phyloP scores from a whole-genome alignment of 2,329 filamentous ascomycete genomes.

The Grosmannia serpens region DNA sequence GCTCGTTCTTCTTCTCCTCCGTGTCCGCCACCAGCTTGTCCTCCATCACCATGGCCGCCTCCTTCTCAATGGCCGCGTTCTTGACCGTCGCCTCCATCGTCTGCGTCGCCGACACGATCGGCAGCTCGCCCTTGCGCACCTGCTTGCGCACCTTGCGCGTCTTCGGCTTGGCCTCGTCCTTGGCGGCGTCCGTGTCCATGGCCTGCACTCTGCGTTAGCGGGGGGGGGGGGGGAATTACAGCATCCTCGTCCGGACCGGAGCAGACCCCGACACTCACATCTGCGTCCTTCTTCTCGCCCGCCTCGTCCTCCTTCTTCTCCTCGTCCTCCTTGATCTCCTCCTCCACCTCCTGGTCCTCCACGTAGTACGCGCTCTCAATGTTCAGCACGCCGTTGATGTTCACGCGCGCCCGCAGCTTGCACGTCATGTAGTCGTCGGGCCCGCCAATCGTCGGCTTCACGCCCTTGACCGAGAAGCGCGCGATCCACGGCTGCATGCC shows the following conservation, averaged over 20 bases:
- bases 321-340: constrained; percentile 36
- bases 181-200: constrained; percentile 71
- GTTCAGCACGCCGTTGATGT: constrained; percentile 91
- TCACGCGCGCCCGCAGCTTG: constrained; percentile 96
- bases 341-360: constrained; percentile 93
- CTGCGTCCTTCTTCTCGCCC: constrained; percentile 51
- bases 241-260: no score
- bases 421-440: constrained; percentile 99
- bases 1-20: constrained; percentile 99
- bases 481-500: constrained; percentile 93
- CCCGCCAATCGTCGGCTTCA: constrained; percentile 64
- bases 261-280: no score
- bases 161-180: constrained; percentile 54
- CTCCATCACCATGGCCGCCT: constrained; percentile 87
- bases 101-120: constrained; percentile 71
- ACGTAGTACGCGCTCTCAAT: constrained; percentile 97
- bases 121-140: constrained; percentile 91
- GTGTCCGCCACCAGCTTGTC: constrained; percentile 98
- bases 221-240: no score
- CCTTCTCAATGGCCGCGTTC: constrained; percentile 63
- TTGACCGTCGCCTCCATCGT: constrained; percentile 62
- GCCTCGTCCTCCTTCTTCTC: constrained; percentile 22
- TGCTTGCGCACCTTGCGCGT: constrained; percentile 99
- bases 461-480: constrained; percentile 93
- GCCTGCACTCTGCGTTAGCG: constrained; percentile 37